These are phyloP conservation scores for Chaetomidium leptoderma DNA, from an alignment of 495 filamentous ascomycete genomes.

Conservation along the genomic window DNA sequence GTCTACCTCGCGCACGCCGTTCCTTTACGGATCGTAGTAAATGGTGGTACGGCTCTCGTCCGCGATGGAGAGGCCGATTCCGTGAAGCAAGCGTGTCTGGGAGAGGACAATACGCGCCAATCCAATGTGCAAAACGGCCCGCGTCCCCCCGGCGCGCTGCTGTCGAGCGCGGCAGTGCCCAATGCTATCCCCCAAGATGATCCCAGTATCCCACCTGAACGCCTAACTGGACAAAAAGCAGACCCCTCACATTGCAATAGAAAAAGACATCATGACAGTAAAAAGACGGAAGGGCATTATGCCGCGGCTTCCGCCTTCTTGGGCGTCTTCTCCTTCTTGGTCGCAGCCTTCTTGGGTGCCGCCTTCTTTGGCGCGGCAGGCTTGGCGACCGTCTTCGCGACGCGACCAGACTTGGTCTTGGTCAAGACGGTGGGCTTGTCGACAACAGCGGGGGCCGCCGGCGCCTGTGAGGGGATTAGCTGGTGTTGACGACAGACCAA, in stretches of 20 bases:
- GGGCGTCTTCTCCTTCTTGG: slow-evolving; percentile 61
- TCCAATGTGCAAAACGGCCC: slow-evolving; percentile 9
- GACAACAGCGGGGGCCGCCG: slow-evolving; percentile 53
- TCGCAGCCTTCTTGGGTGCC: slow-evolving; percentile 57
- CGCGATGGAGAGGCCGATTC: no score
- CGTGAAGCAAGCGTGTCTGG: neutral
- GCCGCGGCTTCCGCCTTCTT: slow-evolving; percentile 49
- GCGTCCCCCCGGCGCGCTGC: neutral
- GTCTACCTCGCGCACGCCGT: neutral
- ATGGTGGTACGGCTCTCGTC: neutral
- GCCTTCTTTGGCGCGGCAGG: slow-evolving; percentile 61
- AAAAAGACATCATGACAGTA: slow-evolving; percentile 24
- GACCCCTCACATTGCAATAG: slow-evolving; percentile 19
- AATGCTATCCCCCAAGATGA: slow-evolving; percentile 16
- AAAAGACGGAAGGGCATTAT: neutral
- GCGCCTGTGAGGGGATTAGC: neutral
- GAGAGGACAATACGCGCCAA: neutral
- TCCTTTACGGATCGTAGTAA: neutral
- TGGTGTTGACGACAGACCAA: neutral
- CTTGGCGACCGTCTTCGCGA: slow-evolving; percentile 63
- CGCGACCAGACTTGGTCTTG: slow-evolving; percentile 89
- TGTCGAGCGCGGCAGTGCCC: slow-evolving; percentile 13
- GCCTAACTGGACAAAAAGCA: slow-evolving; percentile 21
- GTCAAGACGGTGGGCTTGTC: slow-evolving; percentile 65
- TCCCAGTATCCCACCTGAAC: slow-evolving; percentile 18